Evolutionary conservation across 805 yeast species (phyloP), one percentile per base, ranked within the genome.

Genomic region (Zygosaccharomyces siamensis): DNA sequence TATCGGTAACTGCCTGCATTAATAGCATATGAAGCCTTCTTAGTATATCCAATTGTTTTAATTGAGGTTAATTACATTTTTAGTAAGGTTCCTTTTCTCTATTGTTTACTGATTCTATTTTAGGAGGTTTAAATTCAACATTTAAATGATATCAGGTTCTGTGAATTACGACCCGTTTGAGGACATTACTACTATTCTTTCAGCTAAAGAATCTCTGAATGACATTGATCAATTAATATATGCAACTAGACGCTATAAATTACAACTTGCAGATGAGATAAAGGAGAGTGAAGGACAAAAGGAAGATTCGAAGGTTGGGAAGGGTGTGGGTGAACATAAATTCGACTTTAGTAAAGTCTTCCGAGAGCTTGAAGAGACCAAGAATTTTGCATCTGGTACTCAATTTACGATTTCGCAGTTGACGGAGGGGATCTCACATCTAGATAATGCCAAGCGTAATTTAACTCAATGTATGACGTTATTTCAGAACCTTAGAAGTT

Each of bases 401-500:
- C 89, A 84, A 51, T 52, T 66, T 4, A 75, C 81, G 3, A 87
- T 89, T 47, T 73, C 83, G 10, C 66, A 62, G 3, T 84, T 89
- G 78, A 92, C 97, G 0, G 73, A 79, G 3, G 84, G 83, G 35
- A 89, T 93, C 52, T 85, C 88, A 56, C 70, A 75, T 20, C 73
- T 93, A 50, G 98, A 93, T 66, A 79, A 78, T 44, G 83, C 90
- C 31, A 93, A 93, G 71, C 80, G 79, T 62, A 93, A 93, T 64
- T 71, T 93, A 43, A 90, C 89, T 1, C 73, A 81, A 24, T 80
- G 93, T 8, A 87, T 93, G 86, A 88, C 95, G 1, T 81, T 89
- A 32, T 73, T 92, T 56, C 87, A 92, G 59, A 77, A 96, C 52
- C 72, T 93, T 33, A 95, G 89, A 61, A 90, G 90, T 87, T 73